These are phyloP conservation scores for Chalaropsis thielavioides DNA, from an alignment of 2,329 filamentous ascomycete species.

Conservation along the genomic window DNA sequence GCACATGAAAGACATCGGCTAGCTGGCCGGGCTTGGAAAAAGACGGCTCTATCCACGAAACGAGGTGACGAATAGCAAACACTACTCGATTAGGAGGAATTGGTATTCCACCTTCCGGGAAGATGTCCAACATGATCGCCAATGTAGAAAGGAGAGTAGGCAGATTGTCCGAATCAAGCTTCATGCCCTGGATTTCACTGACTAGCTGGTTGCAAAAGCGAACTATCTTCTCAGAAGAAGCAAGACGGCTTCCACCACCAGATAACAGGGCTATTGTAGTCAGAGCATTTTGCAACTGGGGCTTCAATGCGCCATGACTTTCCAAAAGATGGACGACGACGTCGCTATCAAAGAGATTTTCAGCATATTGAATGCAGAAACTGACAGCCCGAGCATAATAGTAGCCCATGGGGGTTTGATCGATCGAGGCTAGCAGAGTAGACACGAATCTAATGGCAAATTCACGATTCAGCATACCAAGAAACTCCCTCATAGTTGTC, in stretches of 20 bases:
- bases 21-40: conserved; percentile 23
- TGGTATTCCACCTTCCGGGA: conserved; percentile 37
- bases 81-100: conserved; percentile 56
- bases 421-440: neutral
- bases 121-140: conserved; percentile 38
- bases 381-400: neutral
- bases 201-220: conserved; percentile 43
- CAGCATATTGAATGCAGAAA: neutral
- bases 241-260: conserved; percentile 20
- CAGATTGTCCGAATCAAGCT: conserved; percentile 30
- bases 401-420: neutral
- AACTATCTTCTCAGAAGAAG: conserved; percentile 2
- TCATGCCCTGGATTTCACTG: conserved; percentile 43
- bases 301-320: neutral
- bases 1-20: conserved; percentile 39
- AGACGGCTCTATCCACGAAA: conserved; percentile 48
- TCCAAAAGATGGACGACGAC: neutral
- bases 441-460: neutral
- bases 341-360: neutral
- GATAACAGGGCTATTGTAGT: conserved; percentile 28
- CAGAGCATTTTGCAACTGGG: conserved; percentile 36
- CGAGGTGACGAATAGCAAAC: conserved; percentile 67
- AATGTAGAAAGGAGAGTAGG: conserved; percentile 38
- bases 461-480: neutral
- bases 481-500: neutral